Conservation (phyloP, 176 grass and related monocot species). For the Aegilops bicornis region DNA sequence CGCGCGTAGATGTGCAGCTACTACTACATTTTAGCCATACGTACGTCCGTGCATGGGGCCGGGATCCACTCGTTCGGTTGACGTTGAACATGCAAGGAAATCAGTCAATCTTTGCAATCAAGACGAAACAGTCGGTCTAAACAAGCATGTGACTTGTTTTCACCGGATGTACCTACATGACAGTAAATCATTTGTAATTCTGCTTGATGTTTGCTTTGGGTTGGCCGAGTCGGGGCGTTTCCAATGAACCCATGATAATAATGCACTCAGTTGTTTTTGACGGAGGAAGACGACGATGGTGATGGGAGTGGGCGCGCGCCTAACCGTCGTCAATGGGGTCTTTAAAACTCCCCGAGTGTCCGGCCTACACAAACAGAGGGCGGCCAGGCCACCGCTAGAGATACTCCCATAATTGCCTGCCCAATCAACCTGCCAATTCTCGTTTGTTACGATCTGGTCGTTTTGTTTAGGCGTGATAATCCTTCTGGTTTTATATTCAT, state of each 20-base stretch:
- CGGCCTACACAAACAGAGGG: neutral
- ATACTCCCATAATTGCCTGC: neutral
- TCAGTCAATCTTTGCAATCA: neutral
- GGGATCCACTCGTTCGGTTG: neutral
- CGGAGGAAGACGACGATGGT: neutral
- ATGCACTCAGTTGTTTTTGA: too few relatives aligned
- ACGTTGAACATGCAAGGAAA: neutral
- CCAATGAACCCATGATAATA: neutral
- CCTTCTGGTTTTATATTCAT: neutral
- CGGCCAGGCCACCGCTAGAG: neutral
- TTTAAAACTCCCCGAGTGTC: neutral
- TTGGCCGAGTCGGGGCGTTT: neutral
- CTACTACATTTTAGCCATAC: neutral
- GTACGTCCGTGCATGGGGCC: neutral
- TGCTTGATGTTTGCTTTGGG: neutral
- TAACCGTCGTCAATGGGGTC: neutral
- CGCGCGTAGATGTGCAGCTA: neutral
- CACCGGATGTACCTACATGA: neutral
- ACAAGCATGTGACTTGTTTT: neutral
- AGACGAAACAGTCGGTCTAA: neutral
- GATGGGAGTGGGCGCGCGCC: constrained; percentile 2
- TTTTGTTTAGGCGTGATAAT: neutral
- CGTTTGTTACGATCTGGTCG: neutral
- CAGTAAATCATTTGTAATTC: neutral
- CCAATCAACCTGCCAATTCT: neutral